These are phyloP conservation scores for Spathaspora sp. DNA, from an alignment of 1,139 yeast species.

Conservation along the genomic window DNA sequence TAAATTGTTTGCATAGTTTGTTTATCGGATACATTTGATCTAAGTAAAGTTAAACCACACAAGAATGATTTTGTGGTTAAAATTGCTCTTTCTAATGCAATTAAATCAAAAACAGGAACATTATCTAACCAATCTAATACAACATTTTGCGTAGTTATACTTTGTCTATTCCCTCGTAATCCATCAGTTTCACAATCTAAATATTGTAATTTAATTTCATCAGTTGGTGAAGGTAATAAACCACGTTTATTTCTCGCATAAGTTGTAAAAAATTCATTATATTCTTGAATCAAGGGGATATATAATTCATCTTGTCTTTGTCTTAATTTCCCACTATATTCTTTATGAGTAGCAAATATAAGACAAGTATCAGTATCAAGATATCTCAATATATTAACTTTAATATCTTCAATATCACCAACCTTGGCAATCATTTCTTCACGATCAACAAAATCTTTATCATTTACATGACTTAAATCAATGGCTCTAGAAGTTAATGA, in stretches of 20 bases:
- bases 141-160: conserved; percentile 55
- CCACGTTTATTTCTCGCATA: conserved; percentile 28
- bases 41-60: conserved; percentile 56
- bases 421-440: conserved; percentile 56
- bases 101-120: conserved; percentile 72
- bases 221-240: conserved; percentile 28
- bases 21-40: conserved; percentile 35
- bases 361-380: conserved; percentile 92
- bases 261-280: conserved; percentile 60
- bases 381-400: conserved; percentile 64
- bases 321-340: conserved; percentile 82
- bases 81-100: conserved; percentile 86
- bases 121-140: conserved; percentile 65
- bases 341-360: conserved; percentile 77
- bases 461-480: conserved; percentile 49
- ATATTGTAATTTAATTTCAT: conserved; percentile 41
- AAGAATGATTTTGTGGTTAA: conserved; percentile 83
- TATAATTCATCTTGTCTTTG: conserved; percentile 73
- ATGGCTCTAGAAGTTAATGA: conserved; percentile 84
- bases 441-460: conserved; percentile 25
- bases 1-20: conserved; percentile 23
- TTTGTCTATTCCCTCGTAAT: conserved; percentile 75
- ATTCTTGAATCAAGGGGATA: conserved; percentile 67
- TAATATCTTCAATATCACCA: conserved; percentile 57
- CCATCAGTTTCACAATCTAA: conserved; percentile 84